phyloP scores from a whole-genome alignment of 2,329 filamentous ascomycete species.

The Helminthosporium solani region DNA sequence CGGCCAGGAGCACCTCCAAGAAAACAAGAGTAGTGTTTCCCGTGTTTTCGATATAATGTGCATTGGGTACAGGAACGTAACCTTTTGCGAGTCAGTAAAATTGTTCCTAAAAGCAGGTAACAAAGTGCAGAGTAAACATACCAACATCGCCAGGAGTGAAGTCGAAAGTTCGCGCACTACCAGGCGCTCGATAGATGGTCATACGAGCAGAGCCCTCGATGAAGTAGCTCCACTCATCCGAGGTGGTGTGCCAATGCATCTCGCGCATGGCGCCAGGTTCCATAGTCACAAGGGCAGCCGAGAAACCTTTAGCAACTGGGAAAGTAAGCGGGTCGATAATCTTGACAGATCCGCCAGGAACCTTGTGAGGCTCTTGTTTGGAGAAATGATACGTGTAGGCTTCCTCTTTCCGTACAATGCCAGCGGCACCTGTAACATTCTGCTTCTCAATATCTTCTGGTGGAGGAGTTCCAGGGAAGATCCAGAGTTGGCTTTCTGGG shows the following conservation, averaged over 20 bases:
- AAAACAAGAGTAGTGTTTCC: conserved; percentile 59
- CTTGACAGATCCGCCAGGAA: conserved; percentile 60
- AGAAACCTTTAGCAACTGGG: conserved; percentile 57
- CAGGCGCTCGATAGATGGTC: conserved; percentile 57
- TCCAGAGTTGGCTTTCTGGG: conserved; percentile 45
- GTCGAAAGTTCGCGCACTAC: conserved; percentile 57
- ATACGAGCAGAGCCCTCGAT: conserved; percentile 57
- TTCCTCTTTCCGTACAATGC: conserved; percentile 28
- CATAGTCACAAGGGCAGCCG: conserved; percentile 58
- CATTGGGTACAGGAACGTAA: conserved; percentile 56
- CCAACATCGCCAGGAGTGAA: conserved; percentile 60
- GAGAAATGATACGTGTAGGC: conserved; percentile 48
- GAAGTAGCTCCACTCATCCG: conserved; percentile 64
- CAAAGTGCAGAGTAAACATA: too few relatives aligned
- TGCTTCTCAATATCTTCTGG: conserved; percentile 42
- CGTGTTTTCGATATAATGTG: conserved; percentile 64
- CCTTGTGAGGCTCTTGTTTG: conserved; percentile 51
- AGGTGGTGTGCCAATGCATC: conserved; percentile 63
- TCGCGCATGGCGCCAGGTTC: conserved; percentile 65
- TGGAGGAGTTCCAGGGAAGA: conserved; percentile 44
- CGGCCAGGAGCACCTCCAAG: conserved; percentile 60
- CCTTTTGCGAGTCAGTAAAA: conserved; percentile 17
- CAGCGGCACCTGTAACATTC: conserved; percentile 48
- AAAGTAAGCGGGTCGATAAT: conserved; percentile 60
- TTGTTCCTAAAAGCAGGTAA: too few relatives aligned